Evolutionary conservation across 2,329 filamentous ascomycete species (phyloP).

Genomic region (Phialocephala subalpina): DNA sequence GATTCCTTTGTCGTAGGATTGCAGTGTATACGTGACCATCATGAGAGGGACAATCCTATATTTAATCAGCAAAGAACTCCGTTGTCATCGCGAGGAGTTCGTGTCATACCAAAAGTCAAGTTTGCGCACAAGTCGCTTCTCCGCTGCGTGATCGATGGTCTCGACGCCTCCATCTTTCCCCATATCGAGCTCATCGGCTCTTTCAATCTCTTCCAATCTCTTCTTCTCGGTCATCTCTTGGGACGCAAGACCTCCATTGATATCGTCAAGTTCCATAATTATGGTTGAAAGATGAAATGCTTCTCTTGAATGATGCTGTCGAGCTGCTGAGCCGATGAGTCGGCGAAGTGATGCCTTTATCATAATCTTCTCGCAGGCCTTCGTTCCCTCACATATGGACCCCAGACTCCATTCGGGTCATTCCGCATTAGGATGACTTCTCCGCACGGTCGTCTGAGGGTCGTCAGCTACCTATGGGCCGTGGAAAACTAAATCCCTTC

Average conservation of each 20-base stretch:
- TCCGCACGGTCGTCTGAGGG: not conserved
- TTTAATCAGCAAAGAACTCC: constrained; percentile 9
- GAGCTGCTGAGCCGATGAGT: not conserved
- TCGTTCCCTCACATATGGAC: not conserved
- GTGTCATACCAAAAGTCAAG: constrained; percentile 28
- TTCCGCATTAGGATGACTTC: not conserved
- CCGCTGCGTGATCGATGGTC: constrained; percentile 17
- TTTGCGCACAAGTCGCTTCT: constrained; percentile 28
- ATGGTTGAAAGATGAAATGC: not conserved
- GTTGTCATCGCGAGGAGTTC: not conserved
- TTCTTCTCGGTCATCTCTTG: constrained; percentile 20
- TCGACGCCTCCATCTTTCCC: constrained; percentile 11
- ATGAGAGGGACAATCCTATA: constrained; percentile 30
- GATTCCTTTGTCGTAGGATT: constrained; percentile 43
- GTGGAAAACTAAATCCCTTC: not conserved
- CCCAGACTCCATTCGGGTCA: not conserved
- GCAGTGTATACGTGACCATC: constrained; percentile 43
- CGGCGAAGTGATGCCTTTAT: not conserved
- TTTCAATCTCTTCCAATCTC: constrained; percentile 21
- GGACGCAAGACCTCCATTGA: constrained; percentile 15
- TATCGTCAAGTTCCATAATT: constrained; percentile 24
- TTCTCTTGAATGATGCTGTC: not conserved
- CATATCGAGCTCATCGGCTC: constrained; percentile 22
- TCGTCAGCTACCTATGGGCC: not conserved
- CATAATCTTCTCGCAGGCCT: not conserved